phyloP scores from a whole-genome alignment of 306 rosid species.

The Abrus precatorius region DNA sequence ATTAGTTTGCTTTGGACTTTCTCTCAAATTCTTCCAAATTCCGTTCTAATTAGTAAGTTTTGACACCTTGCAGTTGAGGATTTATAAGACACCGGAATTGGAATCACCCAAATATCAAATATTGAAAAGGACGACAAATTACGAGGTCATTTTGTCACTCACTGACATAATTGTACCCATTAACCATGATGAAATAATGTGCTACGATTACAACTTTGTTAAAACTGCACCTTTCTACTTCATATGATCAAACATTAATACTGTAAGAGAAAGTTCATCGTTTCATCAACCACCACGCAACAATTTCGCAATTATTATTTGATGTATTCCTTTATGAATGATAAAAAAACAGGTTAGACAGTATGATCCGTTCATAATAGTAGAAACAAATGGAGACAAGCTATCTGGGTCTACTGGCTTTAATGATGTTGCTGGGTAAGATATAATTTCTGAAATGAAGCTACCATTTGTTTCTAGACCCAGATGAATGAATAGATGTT shows the following conservation, averaged over 20 bases:
- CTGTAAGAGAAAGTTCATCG: background rate
- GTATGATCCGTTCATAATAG: conserved; percentile 77
- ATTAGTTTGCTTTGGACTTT: background rate
- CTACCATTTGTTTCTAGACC: background rate
- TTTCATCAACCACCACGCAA: background rate
- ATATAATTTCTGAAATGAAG: conserved; percentile 6
- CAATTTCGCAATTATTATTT: background rate
- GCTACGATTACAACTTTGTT: background rate
- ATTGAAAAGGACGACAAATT: conserved; percentile 72
- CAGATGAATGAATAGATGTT: conserved; percentile 20
- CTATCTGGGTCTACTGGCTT: conserved; percentile 85
- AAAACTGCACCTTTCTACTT: background rate
- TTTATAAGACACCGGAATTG: conserved; percentile 88
- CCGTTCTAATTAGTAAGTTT: conserved; percentile 14
- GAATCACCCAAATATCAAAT: conserved; percentile 86
- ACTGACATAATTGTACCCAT: background rate
- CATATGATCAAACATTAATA: background rate
- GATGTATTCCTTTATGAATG: background rate
- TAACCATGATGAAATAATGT: background rate
- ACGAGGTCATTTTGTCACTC: conserved; percentile 68
- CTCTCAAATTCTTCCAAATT: background rate
- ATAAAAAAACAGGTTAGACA: conserved; percentile 75
- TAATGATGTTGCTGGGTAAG: conserved; percentile 86
- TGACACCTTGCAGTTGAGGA: conserved; percentile 68
- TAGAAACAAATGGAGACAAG: conserved; percentile 83